Evolutionary conservation across 1,284 basidiomycete species (phyloP).

Genomic region (Pterula multifida): DNA sequence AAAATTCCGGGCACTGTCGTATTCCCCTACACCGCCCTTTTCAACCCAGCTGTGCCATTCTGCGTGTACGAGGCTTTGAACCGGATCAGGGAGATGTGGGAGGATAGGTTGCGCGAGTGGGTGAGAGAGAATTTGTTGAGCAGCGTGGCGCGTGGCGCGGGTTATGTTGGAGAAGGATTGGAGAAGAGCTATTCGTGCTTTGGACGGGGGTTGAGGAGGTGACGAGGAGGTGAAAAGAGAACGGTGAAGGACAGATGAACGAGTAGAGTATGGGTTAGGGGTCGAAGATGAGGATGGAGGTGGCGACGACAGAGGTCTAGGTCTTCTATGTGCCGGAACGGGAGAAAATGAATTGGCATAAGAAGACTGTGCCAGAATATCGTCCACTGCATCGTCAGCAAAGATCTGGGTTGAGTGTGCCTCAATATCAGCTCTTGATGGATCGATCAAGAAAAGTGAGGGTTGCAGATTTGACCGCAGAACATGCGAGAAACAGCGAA

Average conservation of each 20-base stretch:
- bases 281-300: slow-evolving; percentile 33
- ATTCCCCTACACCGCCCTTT: slow-evolving; percentile 82
- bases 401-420: slow-evolving; percentile 76
- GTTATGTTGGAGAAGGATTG: slow-evolving; percentile 87
- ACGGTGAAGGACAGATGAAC: slow-evolving; percentile 69
- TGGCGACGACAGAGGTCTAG: slow-evolving; percentile 45
- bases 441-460: slow-evolving; percentile 84
- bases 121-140: slow-evolving; percentile 86
- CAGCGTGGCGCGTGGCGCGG: slow-evolving; percentile 77
- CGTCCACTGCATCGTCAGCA: slow-evolving; percentile 71
- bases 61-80: slow-evolving; percentile 76
- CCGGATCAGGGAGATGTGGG: slow-evolving; percentile 87
- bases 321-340: slow-evolving; percentile 71
- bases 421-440: slow-evolving; percentile 81
- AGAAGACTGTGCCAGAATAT: slow-evolving; percentile 67
- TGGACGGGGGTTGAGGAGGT: slow-evolving; percentile 40
- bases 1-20: slow-evolving; percentile 92
- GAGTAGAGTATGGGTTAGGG: slow-evolving; percentile 47
- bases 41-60: slow-evolving; percentile 83
- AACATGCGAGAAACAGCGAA: slow-evolving; percentile 63
- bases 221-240: slow-evolving; percentile 46
- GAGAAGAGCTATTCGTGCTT: slow-evolving; percentile 64
- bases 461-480: slow-evolving; percentile 71
- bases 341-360: slow-evolving; percentile 69
- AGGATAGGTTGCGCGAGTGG: slow-evolving; percentile 90